Evolutionary conservation across 2,329 filamentous ascomycete genomes (phyloP), one percentile per base, ranked within the genome.

Genomic region (Talaromyces sp.): DNA sequence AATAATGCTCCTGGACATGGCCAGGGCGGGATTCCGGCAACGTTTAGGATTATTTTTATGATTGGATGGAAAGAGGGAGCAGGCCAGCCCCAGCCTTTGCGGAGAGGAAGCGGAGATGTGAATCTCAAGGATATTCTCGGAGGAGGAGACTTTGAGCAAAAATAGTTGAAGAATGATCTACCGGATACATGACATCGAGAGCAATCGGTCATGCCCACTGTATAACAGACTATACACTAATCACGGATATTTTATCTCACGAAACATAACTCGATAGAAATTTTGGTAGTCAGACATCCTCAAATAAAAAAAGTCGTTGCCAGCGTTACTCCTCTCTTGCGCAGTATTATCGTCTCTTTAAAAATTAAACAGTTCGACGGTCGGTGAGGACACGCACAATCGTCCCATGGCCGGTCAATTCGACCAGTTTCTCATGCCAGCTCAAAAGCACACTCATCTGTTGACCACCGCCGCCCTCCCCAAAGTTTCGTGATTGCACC

Each of bases 391-490:
- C 91, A 69, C 95, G 86, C 64, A 92, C 90, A 77, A 99, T 95
- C 75, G 90, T 97, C 51, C 95, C 95, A 67, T 92, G 82, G 26
- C 95, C 95, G 41, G 92, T 91, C 70, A 97, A 87, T 71, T 99
- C 95, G 4, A 98, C 91, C 64, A 97, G 85, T 84, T 97, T 99
- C 82, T 99, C 95, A 74, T 99, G 95, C 95, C 95, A 99, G 78
- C 92, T 97, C 67, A 99, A 81, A 73, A 99, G 76, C 56, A 99
- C 95, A 73, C 95, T 98, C 95, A 98, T 98, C 58, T 89, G 89
- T 60, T 92, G 88, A 38, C 91, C 90, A 64, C 91, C 88, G 53
- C 90, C 89, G 61, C 86, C 85, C 51, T 83, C 84, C 58, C 83
- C 82, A 63, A 84, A 77, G 66, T 80, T 77, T 56, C 85, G 78